Evolutionary conservation across 2,329 filamentous ascomycete species (phyloP), one percentile per base, ranked within the genome.

Genomic region (Gliomastix tumulicola): DNA sequence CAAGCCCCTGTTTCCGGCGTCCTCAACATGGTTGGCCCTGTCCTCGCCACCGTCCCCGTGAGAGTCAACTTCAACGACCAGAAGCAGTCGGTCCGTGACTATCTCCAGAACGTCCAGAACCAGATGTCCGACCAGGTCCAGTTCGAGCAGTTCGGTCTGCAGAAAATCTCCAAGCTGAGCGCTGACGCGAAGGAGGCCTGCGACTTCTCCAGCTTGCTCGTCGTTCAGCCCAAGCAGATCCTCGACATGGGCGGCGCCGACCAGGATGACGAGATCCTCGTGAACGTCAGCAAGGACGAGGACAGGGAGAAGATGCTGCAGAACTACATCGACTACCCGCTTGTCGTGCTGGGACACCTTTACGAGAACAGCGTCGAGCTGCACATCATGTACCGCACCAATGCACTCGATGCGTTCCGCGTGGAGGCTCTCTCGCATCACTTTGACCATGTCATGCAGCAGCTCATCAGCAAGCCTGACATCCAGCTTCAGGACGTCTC

Each of bases 51-150:
- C 12, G 12, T 34, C 32, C 32, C 32, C 20, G 20, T 21, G 6
- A 16, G 18, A 10, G 6, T 34, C 32, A 12, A 16, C 7, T 22
- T 34, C 12, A n/a, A n/a, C n/a, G 12, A 19, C 9, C 11, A 16
- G 6, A 32, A 16, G 12, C 18, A 7, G 2, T 15, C 7, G 6
- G 18, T 32, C 13, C 12, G n/a, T 17, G n/a, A 32, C 7, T 32
- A 16, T 18, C 20, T 2, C 13, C 45, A 17, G 50, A 54, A 71
- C 21, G 12, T 48, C 2, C 45, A 50, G 22, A 21, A 41, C 18
- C 38, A 45, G 21, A 27, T 32, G 2, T 17, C 34, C 4, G 22
- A 33, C 4, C 38, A 34, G 32, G 30, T 34, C 4, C 21, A 31
- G 8, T 31, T 34, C 30, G 41, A 43, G 30, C 41, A 43, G 20